Conservation (phyloP, 2,329 filamentous ascomycete genomes). For the Verticillium tricorpus region DNA sequence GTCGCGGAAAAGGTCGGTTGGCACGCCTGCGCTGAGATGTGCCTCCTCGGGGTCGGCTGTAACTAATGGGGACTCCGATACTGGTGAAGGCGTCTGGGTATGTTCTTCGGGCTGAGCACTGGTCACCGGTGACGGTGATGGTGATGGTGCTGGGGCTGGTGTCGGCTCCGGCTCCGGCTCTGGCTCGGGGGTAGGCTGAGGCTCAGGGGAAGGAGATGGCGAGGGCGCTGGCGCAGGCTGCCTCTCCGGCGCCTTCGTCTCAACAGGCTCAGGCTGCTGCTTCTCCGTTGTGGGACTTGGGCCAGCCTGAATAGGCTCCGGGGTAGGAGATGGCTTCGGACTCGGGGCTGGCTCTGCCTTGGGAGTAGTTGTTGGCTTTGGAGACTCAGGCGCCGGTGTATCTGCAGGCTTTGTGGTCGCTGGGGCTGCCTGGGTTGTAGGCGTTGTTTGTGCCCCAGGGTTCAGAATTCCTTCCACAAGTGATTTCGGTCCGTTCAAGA, state of each 20-base stretch:
- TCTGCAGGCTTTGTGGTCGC: not conserved
- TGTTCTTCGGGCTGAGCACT: not conserved
- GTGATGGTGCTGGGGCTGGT: not conserved
- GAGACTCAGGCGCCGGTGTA: not conserved
- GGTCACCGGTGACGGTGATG: not conserved
- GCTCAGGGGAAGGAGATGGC: not conserved
- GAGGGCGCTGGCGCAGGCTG: not conserved
- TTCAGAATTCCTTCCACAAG: not conserved
- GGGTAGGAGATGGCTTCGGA: not conserved
- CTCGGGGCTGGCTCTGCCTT: not conserved
- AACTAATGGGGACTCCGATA: not conserved
- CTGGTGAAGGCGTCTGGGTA: not conserved
- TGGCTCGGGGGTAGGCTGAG: not conserved
- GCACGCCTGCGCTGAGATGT: not conserved
- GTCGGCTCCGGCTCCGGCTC: not conserved
- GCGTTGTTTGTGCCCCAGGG: not conserved
- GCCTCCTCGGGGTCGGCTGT: not conserved
- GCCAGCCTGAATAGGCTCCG: not conserved
- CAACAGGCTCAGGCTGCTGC: not conserved
- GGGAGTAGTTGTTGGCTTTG: not conserved
- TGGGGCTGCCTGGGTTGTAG: not conserved
- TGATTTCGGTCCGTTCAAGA: not conserved
- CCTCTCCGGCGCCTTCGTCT: not conserved
- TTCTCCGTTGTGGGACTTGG: not conserved
- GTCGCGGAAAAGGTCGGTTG: not conserved